Base-by-base conservation (phyloP, 2,329 filamentous ascomycete species). In the Catunica adiposa region DNA sequence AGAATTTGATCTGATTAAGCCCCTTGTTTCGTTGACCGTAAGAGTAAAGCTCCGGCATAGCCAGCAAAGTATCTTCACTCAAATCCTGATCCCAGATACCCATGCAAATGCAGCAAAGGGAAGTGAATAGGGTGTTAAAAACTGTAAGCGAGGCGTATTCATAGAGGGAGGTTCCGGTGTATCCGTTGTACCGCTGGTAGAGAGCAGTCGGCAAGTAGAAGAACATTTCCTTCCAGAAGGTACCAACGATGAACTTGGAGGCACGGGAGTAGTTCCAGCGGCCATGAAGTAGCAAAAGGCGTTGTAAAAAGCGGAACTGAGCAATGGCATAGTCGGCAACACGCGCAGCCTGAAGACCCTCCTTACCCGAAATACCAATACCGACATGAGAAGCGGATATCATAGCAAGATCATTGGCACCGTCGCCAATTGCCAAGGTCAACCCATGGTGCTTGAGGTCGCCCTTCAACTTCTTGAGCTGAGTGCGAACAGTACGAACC, bases 341-440 rank as follows among this genome's bases (percentile, higher is more conserved):
- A 59, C 89, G 79, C 0, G 89, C 88, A 5, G 89, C 89, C 66
- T 95, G 89, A 1, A 95, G 72, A 0, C 89, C 89, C 68, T 96
- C 89, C 64, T 90, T 92, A 1, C 89, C 89, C 0, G 88, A 90
- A 54, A 96, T 90, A 14, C 89, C 89, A 48, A 96, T 83, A 14
- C 89, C 89, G 9, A 96, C 88, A 64, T 95, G 89, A 0, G 74
- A 74, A 5, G 75, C 86, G 62, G 90, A 87, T 51, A 96, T 94
- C 89, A 96, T 96, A 55, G 89, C 89, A 62, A 96, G 83, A 63
- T 96, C 89, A 64, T 96, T 96, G 48, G 89, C 89, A 40, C 89
- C 89, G 65, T 96, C 89, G 2, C 89, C 89, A 59, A 96, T 94
- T 1, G 90, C 89, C 14, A 97, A 74, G 0, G 89, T 97, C 42